Evolutionary conservation across 1,284 basidiomycete species (phyloP), one percentile per base, ranked within the genome.

Genomic region (Trichosporon sp.): DNA sequence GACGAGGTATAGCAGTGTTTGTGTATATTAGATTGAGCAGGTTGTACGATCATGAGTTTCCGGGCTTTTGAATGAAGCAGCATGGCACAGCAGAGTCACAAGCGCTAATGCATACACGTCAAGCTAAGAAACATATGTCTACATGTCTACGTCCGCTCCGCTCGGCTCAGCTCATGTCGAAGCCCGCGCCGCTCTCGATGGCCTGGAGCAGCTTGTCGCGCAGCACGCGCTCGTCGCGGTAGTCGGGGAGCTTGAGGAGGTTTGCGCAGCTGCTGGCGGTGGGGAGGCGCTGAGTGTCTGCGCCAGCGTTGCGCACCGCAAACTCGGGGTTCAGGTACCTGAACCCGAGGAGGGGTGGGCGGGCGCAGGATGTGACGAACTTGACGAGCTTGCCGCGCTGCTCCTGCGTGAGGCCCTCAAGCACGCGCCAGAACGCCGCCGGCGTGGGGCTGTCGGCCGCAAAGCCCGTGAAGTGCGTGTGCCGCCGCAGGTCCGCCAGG

Each of bases 321-420:
- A 97, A 96, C 67, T 89, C 87, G 0, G 95, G 95, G 21, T 89
- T 86, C 2, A 98, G 87, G 76, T 95, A 91, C 73, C 89, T 90
- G 86, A 98, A 98, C 0, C 95, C 93, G 9, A 84, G 77, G 88
- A 98, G 83, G 0, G 95, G 95, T 0, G 95, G 93, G 12, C 94
- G 87, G 73, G 92, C 91, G 77, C 93, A 96, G 71, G 91, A 92
- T 8, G 95, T 97, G 18, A 93, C 95, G 77, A 97, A 98, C 5
- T 92, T 87, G 65, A 98, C 81, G 69, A 97, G 84, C 1, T 88
- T 90, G 31, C 88, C 85, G 53, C 90, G 86, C 69, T 94, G 87
- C 27, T 93, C 90, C 86, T 92, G 76, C 12, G 72, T 73, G 70
- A 84, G 82, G 1, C 72, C 70, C 31, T 78, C 75, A 53, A 86